Evolutionary conservation across 2,329 filamentous ascomycete species (phyloP), one percentile per base, ranked within the genome.

Genomic region (Ceratocystis variospora): DNA sequence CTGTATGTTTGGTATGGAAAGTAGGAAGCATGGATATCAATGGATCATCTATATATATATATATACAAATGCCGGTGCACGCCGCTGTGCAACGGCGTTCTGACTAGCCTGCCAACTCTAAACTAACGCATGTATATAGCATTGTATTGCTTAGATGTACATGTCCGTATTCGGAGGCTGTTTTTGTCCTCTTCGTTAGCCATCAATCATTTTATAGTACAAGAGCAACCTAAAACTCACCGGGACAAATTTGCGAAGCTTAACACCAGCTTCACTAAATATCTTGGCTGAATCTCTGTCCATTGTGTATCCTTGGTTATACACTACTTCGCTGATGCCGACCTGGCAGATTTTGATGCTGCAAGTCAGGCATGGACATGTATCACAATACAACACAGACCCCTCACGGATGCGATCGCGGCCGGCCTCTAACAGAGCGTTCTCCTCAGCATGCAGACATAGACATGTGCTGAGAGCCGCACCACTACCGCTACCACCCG

Each of bases 321-420:
- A 99, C 15, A 99, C 92, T 15, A 99, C 94, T 79, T 99, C 94
- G 53, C 84, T 85, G 70, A 99, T 96, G 19, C 94, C 94, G 6
- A 97, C 90, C 77, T 99, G 94, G 25, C 90, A 89, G 72, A 99
- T 97, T 79, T 99, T 99, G 79, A 99, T 96, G 72, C 90, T 96
- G 76, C 94, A 99, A 1, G 94, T 99, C 75, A 99, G 79, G 74
- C 94, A 99, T 3, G 94, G 94, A 75, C 94, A 99, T 70, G 92
- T 96, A 74, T 96, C 90, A 76, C 92, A 96, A 77, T 96, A 99
- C 31, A 99, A 78, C 62, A 90, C 88, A 46, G 89, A 84, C 3
- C 87, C 89, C 66, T 90, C 87, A 22, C 90, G 81, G 70, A 99
- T 90, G 67, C 94, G 82, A 76, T 97, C 94, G 71, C 94, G 81